phyloP scores from a whole-genome alignment of 2,329 filamentous ascomycete genomes.

The Aspergillaceae sp. region DNA sequence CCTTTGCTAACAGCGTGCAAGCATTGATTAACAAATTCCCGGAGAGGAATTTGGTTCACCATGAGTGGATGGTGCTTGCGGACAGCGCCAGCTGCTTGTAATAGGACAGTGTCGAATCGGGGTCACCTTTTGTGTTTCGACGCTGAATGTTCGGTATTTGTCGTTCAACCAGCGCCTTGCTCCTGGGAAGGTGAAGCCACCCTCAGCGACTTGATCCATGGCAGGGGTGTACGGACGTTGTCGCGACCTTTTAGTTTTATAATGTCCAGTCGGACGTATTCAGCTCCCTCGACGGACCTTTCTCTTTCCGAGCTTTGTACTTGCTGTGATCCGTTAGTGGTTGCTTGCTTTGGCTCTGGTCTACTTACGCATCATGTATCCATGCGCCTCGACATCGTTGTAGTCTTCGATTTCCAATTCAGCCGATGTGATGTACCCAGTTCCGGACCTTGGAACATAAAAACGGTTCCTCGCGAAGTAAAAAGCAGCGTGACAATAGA shows the following conservation, averaged over 20 bases:
- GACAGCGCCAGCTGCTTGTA: slow-evolving; percentile 48
- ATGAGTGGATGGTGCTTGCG: slow-evolving; percentile 42
- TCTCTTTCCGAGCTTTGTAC: slow-evolving; percentile 6
- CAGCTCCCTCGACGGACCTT: slow-evolving; percentile 6
- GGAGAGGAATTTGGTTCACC: slow-evolving; percentile 5
- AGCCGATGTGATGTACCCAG: slow-evolving; percentile 49
- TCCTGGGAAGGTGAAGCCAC: slow-evolving; percentile 48
- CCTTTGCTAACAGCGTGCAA: not conserved
- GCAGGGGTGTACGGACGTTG: slow-evolving; percentile 57
- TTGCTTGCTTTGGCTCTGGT: no score
- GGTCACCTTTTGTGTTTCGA: slow-evolving; percentile 27
- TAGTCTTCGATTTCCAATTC: slow-evolving; percentile 41
- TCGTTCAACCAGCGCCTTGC: slow-evolving; percentile 56
- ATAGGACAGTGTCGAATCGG: slow-evolving; percentile 46
- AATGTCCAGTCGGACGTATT: slow-evolving; percentile 10
- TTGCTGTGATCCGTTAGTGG: slow-evolving; percentile 1
- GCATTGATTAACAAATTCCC: not conserved
- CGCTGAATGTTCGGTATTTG: slow-evolving; percentile 51
- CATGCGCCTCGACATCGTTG: slow-evolving; percentile 35
- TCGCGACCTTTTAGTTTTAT: slow-evolving; percentile 38
- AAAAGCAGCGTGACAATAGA: slow-evolving; percentile 39
- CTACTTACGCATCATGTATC: slow-evolving; percentile 34
- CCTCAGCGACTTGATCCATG: slow-evolving; percentile 51
- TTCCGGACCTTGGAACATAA: slow-evolving; percentile 52
- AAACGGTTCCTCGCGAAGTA: slow-evolving; percentile 45